Evolutionary conservation across 1,284 basidiomycete genomes (phyloP).

Genomic region (Microbotryomycetes sp.): DNA sequence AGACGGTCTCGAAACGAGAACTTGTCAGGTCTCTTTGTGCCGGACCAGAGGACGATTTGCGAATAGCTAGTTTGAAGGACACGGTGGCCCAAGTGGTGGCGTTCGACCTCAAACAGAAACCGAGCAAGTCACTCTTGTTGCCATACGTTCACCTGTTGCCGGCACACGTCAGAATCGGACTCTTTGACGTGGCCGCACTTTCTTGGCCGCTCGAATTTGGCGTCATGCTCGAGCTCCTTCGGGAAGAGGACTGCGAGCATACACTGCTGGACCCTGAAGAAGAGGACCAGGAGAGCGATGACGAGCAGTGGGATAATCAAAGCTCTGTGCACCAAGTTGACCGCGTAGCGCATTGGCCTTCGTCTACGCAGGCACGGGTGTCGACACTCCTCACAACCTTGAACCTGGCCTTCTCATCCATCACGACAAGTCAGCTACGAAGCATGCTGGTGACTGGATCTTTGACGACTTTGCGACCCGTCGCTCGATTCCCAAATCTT

Average conservation of each 20-base stretch:
- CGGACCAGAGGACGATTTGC: too few relatives aligned
- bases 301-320: not conserved
- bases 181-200: conserved; percentile 13
- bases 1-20: not conserved
- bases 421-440: conserved; percentile 4
- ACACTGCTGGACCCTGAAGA: not conserved
- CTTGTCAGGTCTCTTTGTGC: too few relatives aligned
- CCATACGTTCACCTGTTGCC: conserved; percentile 13
- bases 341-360: not conserved
- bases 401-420: conserved; percentile 14
- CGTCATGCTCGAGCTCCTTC: conserved; percentile 1
- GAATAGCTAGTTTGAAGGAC: not conserved
- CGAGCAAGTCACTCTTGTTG: conserved; percentile 3
- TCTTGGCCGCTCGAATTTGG: conserved; percentile 4
- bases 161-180: conserved; percentile 1
- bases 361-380: not conserved
- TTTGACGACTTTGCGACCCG: not conserved
- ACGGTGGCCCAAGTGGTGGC: conserved; percentile 4
- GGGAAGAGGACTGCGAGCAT: conserved; percentile 1
- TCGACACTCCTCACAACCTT: not conserved
- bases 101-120: not conserved
- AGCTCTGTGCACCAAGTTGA: not conserved
- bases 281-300: not conserved
- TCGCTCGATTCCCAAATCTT: conserved; percentile 13
- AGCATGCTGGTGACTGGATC: conserved; percentile 1